phyloP scores from a whole-genome alignment of 768 basidiomycete genomes.

The Phylloporus scabripes region DNA sequence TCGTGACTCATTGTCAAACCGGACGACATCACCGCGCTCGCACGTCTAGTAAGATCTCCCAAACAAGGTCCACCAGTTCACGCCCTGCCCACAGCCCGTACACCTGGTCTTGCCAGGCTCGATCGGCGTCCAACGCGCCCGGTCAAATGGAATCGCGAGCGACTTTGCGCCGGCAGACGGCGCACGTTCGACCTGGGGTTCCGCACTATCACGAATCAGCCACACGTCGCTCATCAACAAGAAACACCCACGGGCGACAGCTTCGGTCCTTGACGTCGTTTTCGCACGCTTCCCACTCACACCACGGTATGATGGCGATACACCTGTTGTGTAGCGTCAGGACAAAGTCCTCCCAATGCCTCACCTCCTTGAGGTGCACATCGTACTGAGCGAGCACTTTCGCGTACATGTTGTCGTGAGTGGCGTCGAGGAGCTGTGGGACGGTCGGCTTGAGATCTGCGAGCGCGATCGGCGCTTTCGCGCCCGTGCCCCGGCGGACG shows the following conservation, averaged over 20 bases:
- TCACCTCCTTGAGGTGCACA: constrained; percentile 63
- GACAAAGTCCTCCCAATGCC: constrained; percentile 89
- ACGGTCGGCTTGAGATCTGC: constrained; percentile 46
- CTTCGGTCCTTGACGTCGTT: constrained; percentile 97
- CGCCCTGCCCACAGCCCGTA: constrained; percentile 78
- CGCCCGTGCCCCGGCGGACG: constrained; percentile 78
- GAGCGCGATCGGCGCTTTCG: constrained; percentile 52
- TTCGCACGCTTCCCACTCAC: constrained; percentile 87
- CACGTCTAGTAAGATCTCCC: constrained; percentile 69
- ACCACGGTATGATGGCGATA: constrained; percentile 91
- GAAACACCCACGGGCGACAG: constrained; percentile 59
- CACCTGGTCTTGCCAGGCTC: constrained; percentile 85
- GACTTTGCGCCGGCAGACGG: constrained; percentile 98
- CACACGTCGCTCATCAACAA: too few relatives aligned
- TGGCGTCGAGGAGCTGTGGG: constrained; percentile 67
- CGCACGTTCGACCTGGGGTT: constrained; percentile 88
- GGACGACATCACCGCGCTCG: too few relatives aligned
- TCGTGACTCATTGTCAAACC: too few relatives aligned
- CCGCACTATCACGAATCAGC: constrained; percentile 45
- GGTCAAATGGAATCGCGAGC: constrained; percentile 94
- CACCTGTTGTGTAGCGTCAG: constrained; percentile 86
- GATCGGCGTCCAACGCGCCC: constrained; percentile 73
- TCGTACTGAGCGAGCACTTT: constrained; percentile 73
- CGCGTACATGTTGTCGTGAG: constrained; percentile 84
- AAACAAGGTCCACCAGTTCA: constrained; percentile 97